phyloP scores from a whole-genome alignment of 2,329 filamentous ascomycete species.

The Allantophomopsis lycopodina region DNA sequence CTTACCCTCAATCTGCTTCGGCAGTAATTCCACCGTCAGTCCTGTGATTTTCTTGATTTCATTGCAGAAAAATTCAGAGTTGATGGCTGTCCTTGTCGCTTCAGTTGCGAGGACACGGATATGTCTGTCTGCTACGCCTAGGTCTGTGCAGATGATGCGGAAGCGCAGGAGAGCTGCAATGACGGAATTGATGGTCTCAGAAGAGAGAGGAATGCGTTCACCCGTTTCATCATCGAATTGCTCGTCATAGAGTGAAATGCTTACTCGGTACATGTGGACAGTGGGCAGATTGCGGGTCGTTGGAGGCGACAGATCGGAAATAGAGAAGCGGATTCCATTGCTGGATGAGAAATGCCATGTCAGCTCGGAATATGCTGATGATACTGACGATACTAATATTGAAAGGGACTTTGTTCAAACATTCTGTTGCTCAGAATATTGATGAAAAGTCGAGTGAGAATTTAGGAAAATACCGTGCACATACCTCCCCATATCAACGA shows the following conservation, averaged over 20 bases:
- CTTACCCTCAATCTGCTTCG: slow-evolving; percentile 52
- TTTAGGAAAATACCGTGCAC: neutral
- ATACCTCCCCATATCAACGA: slow-evolving; percentile 25
- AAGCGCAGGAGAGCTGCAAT: slow-evolving; percentile 38
- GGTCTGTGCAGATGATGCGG: slow-evolving; percentile 41
- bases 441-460: neutral
- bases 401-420: neutral
- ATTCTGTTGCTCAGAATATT: neutral
- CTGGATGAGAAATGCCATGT: slow-evolving; percentile 18
- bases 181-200: slow-evolving; percentile 33
- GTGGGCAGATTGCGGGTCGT: slow-evolving; percentile 47
- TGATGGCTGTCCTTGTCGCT: slow-evolving; percentile 47
- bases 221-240: slow-evolving; percentile 31
- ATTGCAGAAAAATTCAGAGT: slow-evolving; percentile 37
- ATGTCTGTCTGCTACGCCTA: slow-evolving; percentile 35
- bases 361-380: neutral
- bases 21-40: slow-evolving; percentile 44
- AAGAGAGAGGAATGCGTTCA: slow-evolving; percentile 36
- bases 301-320: slow-evolving; percentile 40
- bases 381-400: neutral
- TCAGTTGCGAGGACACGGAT: slow-evolving; percentile 51
- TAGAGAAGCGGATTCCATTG: slow-evolving; percentile 62
- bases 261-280: slow-evolving; percentile 39
- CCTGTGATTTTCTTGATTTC: slow-evolving; percentile 39
- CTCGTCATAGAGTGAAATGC: slow-evolving; percentile 51